phyloP scores from a whole-genome alignment of 2,329 filamentous ascomycete genomes.

The Aspergillus sp. region DNA sequence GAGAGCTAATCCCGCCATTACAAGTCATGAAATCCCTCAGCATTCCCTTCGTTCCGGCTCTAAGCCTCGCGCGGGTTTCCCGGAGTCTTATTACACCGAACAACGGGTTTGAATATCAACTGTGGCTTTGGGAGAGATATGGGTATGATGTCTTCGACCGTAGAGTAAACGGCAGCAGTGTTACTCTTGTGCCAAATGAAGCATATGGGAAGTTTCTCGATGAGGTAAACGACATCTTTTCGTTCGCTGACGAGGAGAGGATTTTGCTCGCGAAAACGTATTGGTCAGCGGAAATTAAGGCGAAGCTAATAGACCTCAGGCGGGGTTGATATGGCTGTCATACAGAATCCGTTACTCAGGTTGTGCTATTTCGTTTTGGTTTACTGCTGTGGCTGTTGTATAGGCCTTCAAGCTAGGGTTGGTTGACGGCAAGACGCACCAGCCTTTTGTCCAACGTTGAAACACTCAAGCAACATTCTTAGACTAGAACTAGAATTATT shows the following conservation, averaged over 20 bases:
- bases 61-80: background rate
- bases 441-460: no score
- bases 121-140: conserved; percentile 1
- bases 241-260: background rate
- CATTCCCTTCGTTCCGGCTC: background rate
- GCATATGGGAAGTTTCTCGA: background rate
- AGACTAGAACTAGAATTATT: no score
- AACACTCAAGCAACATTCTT: no score
- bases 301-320: no score
- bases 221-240: background rate
- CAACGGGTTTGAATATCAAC: conserved; percentile 7
- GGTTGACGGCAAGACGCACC: background rate
- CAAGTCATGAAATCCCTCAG: background rate
- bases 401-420: background rate
- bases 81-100: conserved; percentile 2
- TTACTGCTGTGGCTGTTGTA: background rate
- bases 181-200: background rate
- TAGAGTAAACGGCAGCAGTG: background rate
- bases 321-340: no score
- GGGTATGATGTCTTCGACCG: background rate
- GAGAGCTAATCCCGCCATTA: background rate
- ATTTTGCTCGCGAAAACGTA: background rate
- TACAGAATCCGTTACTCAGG: no score
- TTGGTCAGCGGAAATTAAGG: background rate
- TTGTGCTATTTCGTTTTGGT: background rate